Percentiles rank a stretch among this genome's conserved stretches.
These are phyloP conservation scores for Aspergillus pseudotamarii DNA, from an alignment of 2,329 filamentous ascomycete species.

Conservation along the genomic window DNA sequence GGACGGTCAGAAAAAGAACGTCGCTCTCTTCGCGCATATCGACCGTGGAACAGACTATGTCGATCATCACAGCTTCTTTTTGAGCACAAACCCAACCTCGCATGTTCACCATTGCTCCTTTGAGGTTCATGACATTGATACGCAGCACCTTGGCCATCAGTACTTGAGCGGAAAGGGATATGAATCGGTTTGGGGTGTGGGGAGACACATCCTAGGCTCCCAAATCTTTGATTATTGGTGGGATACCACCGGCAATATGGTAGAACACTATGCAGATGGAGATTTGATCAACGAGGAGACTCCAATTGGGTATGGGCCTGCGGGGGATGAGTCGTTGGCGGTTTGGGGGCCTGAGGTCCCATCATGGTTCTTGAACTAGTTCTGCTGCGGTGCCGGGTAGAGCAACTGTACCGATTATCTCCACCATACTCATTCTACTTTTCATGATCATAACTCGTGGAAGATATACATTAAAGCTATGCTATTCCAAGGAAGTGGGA, in stretches of 20 bases:
- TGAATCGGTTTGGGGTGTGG: constrained; percentile 27
- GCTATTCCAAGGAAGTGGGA: no score
- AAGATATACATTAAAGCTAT: not conserved
- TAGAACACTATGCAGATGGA: constrained; percentile 24
- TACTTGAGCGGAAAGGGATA: constrained; percentile 53
- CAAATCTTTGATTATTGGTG: constrained; percentile 25
- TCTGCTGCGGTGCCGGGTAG: rapidly evolving
- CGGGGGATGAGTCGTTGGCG: constrained; percentile 36
- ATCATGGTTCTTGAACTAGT: constrained; percentile 33
- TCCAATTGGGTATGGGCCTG: constrained; percentile 36
- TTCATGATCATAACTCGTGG: not conserved
- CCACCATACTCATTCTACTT: not conserved
- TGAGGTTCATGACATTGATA: constrained; percentile 57
- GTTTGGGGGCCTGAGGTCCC: constrained; percentile 43
- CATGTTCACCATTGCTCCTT: constrained; percentile 56
- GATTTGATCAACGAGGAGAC: constrained; percentile 25
- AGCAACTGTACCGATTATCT: not conserved
- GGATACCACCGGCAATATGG: constrained; percentile 18
- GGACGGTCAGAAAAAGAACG: constrained; percentile 25
- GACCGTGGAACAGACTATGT: constrained; percentile 51
- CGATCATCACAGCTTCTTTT: constrained; percentile 59
- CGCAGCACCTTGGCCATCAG: constrained; percentile 55
- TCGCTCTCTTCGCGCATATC: constrained; percentile 53
- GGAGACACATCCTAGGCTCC: constrained; percentile 20
- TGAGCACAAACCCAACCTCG: constrained; percentile 33